A percentile compares a stretch with the other conserved stretches of the same genome.
phyloP scores from a whole-genome alignment of 768 basidiomycete species.

The Glaciozyma antarctica region DNA sequence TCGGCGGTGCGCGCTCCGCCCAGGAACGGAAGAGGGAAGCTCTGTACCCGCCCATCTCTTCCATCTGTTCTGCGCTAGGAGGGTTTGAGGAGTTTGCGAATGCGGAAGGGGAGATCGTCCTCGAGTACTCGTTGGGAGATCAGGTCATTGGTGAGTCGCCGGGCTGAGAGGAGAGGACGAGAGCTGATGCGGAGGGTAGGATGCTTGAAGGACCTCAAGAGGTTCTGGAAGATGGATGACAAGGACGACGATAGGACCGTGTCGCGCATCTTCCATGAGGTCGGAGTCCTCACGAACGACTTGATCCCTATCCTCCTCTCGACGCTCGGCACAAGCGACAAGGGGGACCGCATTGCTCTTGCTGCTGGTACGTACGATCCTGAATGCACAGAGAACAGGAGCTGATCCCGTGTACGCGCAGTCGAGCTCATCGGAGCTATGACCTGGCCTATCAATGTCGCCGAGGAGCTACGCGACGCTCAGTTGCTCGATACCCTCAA shows the following conservation, averaged over 20 bases:
- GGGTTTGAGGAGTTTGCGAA: slow-evolving; percentile 30
- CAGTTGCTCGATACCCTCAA: slow-evolving; percentile 55
- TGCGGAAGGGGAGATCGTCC: slow-evolving; percentile 23
- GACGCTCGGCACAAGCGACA: slow-evolving; percentile 65
- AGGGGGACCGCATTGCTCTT: slow-evolving; percentile 54
- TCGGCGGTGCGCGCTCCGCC: neutral
- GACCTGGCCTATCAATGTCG: slow-evolving; percentile 98
- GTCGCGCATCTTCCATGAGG: slow-evolving; percentile 81
- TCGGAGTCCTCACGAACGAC: slow-evolving; percentile 77
- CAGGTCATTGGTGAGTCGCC: slow-evolving; percentile 27
- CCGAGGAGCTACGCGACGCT: slow-evolving; percentile 86
- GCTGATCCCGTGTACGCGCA: slow-evolving; percentile 7
- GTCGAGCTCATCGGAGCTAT: slow-evolving; percentile 86
- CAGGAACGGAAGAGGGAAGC: slow-evolving; percentile 20
- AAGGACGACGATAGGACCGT: slow-evolving; percentile 93
- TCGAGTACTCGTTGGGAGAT: slow-evolving; percentile 29
- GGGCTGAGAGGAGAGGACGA: accelerated
- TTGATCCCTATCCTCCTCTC: slow-evolving; percentile 72
- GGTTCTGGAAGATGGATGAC: slow-evolving; percentile 91
- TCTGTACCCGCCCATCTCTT: slow-evolving; percentile 28
- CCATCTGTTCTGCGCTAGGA: slow-evolving; percentile 27
- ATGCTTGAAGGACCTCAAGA: slow-evolving; percentile 88
- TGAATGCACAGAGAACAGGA: neutral
- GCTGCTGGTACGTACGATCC: slow-evolving; percentile 46
- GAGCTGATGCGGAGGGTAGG: slow-evolving; percentile 39